A percentile compares a stretch with the other conserved stretches of the same genome.
Evolutionary conservation across 352 stramenopile genomes (phyloP).

Genomic region (Pythium myriotylum): DNA sequence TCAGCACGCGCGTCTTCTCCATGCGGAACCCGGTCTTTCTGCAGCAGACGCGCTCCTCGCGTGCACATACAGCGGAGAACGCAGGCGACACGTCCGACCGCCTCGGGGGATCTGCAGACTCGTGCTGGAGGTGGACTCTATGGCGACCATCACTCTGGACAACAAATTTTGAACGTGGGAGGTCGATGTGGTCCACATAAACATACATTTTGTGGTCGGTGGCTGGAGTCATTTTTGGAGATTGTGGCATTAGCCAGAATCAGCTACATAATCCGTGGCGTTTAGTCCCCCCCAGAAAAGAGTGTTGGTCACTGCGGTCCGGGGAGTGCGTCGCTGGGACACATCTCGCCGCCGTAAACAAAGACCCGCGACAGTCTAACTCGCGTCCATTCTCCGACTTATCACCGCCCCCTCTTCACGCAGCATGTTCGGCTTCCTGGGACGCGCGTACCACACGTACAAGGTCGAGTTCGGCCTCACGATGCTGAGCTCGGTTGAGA

Average conservation of each 20-base stretch:
- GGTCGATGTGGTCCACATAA: constrained; percentile 12
- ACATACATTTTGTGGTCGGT: background rate
- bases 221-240: background rate
- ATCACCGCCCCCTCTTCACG: background rate
- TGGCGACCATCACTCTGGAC: constrained; percentile 12
- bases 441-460: constrained; percentile 82
- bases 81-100: background rate
- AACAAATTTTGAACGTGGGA: background rate
- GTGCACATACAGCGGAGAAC: constrained; percentile 13
- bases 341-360: background rate
- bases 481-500: constrained; percentile 82
- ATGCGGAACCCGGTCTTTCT: constrained; percentile 6
- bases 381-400: background rate
- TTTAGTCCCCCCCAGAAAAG: no score
- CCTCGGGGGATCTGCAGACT: no score
- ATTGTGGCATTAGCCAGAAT: no score
- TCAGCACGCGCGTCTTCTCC: constrained; percentile 57
- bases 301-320: constrained; percentile 1
- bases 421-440: constrained; percentile 61
- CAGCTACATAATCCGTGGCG: no score
- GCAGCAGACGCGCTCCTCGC: background rate
- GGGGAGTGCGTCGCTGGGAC: background rate
- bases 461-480: constrained; percentile 88
- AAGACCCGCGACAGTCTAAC: background rate
- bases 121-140: no score